Evolutionary conservation across 345 rosid species (phyloP), one percentile per base, ranked within the genome.

Genomic region (Chamaenerion angustifolium): DNA sequence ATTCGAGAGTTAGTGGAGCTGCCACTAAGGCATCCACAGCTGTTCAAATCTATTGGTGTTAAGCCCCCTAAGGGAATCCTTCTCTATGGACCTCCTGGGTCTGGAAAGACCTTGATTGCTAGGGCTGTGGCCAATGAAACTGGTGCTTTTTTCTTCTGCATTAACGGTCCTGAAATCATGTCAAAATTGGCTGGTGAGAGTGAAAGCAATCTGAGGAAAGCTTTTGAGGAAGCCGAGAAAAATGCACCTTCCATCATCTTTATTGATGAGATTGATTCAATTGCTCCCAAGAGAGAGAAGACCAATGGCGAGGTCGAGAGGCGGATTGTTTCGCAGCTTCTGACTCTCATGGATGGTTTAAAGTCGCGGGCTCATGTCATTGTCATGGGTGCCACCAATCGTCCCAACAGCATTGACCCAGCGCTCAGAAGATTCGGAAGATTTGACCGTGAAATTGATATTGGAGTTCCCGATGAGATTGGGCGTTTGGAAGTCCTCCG

Each of bases 401-500:
- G 97, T 11, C 97, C 97, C 46, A 89, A 89, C 63, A 89, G 97
- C 64, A 77, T 89, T 47, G 97, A 89, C 66, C 88, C 97, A 10
- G 95, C 97, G 60, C 71, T 89, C 67, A 77, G 95, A 63, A 76
- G 97, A 72, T 89, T 89, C 67, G 95, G 97, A 3, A 77, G 97
- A 60, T 89, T 89, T 48, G 97, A 89, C 52, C 73, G 95, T 69
- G 97, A 89, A 56, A 89, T 89, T 27, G 95, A 88, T 54, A 88
- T 88, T 19, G 97, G 95, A 56, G 95, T 88, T 53, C 97, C 97
- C 3, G 97, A 88, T 65, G 97, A 89, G 68, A 73, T 89, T 52
- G 97, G 97, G 16, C 97, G 97, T 40, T 94, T 89, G 51, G 97
- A 89, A 69, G 97, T 89, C 65, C 90, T 89, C 45, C 85, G 97